phyloP scores from a whole-genome alignment of 352 stramenopile species.

The Phytophthora pluvialis region DNA sequence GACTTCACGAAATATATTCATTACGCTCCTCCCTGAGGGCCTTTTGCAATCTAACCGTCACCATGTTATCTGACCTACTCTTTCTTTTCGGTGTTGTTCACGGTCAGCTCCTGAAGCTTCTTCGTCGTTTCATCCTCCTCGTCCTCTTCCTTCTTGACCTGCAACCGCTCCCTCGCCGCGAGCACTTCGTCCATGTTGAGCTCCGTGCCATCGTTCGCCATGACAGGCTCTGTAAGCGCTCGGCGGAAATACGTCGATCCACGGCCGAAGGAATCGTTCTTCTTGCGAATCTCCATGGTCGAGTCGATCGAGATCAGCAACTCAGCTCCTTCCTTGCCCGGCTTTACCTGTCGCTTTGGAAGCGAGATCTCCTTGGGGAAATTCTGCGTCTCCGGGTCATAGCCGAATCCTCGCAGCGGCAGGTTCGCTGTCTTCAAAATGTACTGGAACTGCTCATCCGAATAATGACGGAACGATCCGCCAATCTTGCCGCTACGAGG shows the following conservation, averaged over 20 bases:
- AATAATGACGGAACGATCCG: slow-evolving; percentile 84
- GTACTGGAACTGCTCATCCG: slow-evolving; percentile 83
- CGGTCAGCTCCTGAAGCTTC: slow-evolving; percentile 22
- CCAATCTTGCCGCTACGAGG: slow-evolving; percentile 88
- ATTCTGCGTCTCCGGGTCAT: slow-evolving; percentile 80
- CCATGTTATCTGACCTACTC: slow-evolving; percentile 9
- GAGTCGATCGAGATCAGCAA: slow-evolving; percentile 73
- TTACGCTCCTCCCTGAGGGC: slow-evolving; percentile 2
- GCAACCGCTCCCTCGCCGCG: slow-evolving; percentile 48
- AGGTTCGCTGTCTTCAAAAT: slow-evolving; percentile 81
- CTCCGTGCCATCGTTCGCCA: slow-evolving; percentile 77
- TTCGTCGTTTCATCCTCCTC: slow-evolving; percentile 32
- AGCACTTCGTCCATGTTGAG: slow-evolving; percentile 89
- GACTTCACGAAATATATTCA: slow-evolving; percentile 36
- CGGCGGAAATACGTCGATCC: slow-evolving; percentile 86
- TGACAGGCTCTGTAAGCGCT: slow-evolving; percentile 72
- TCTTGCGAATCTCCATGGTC: slow-evolving; percentile 74
- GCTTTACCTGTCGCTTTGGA: slow-evolving; percentile 84
- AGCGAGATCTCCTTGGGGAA: slow-evolving; percentile 77
- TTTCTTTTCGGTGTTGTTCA: slow-evolving; percentile 17
- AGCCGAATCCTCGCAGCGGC: slow-evolving; percentile 86
- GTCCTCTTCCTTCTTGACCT: slow-evolving; percentile 41
- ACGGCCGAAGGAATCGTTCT: slow-evolving; percentile 80
- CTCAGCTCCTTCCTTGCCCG: slow-evolving; percentile 54
- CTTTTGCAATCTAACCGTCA: slow-evolving; percentile 1